Evolutionary conservation across 2,329 filamentous ascomycete species (phyloP).

Genomic region (Didymellaceae sp.): DNA sequence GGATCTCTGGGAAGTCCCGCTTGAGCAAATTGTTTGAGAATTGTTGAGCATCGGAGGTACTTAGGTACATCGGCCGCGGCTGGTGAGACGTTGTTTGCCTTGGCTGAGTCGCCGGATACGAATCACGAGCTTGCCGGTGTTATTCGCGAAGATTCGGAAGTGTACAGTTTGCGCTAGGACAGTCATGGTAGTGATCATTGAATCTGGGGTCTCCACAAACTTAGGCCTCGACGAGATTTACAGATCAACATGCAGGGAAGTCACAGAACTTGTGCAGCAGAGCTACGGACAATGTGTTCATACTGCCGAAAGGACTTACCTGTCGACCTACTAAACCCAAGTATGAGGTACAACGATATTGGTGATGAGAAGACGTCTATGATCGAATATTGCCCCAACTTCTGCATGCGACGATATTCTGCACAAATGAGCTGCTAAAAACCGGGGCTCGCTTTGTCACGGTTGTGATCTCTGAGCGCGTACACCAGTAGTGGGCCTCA

Average conservation of each 20-base stretch:
- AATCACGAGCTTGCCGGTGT: constrained; percentile 1
- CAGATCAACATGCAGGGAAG: constrained; percentile 1
- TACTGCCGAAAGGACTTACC: too few species aligned
- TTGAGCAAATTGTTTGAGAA: not conserved
- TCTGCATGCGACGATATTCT: not conserved
- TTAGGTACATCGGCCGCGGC: constrained; percentile 1
- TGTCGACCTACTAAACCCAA: too few species aligned
- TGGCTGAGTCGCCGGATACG: not conserved
- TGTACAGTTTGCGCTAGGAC: constrained; percentile 8
- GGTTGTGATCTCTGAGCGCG: constrained; percentile 1
- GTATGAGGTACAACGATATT: too few species aligned
- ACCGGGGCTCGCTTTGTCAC: not conserved
- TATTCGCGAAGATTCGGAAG: constrained; percentile 5
- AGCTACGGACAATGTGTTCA: too few species aligned
- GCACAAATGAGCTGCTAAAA: not conserved
- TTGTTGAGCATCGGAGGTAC: not conserved
- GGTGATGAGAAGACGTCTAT: too few species aligned
- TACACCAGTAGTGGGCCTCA: constrained; percentile 1
- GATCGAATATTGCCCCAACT: too few species aligned
- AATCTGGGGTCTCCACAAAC: constrained; percentile 18
- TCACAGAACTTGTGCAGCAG: constrained; percentile 1
- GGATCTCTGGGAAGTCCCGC: not conserved
- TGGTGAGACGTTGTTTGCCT: not conserved
- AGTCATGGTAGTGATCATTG: constrained; percentile 14
- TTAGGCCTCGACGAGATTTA: not conserved